Base-by-base conservation (phyloP, 805 yeast species). In the Metahyphopichia silvanorum region DNA sequence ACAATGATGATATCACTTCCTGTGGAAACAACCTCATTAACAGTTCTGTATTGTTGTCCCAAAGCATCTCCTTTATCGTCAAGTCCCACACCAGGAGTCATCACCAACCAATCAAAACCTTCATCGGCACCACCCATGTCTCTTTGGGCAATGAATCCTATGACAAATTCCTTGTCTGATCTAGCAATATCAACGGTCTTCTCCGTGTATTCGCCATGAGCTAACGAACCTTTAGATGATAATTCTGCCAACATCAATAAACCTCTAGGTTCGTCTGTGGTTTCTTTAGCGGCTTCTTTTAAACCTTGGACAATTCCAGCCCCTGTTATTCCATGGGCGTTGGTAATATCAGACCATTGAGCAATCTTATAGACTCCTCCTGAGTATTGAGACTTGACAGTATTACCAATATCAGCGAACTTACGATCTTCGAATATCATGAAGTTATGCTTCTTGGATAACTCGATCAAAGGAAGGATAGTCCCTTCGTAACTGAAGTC, bases 21-120 rank as follows among this genome's bases (percentile, higher is more conserved):
- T 1, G 83, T 77, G 10, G 75, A 53, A 9, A 91, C 70, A 16
- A 88, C 98, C 39, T 84, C 86, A 42, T 77, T 77, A 3, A 91
- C 98, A 4, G 96, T 79, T 58, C 98, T 76, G 61, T 93, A 93
- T 62, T 93, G 98, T 60, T 93, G 99, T 16, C 99, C 99, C 40
- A 93, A 71, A 1, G 82, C 77, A 56, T 93, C 99, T 11, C 98
- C 97, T 57, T 83, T 93, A 54, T 91, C 98, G 54, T 91, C 98
- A 32, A 93, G 72, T 3, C 98, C 98, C 24, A 93, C 98, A 40
- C 99, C 99, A 0, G 99, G 99, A 1, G 98, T 91, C 93, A 93
- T 82, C 37, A 89, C 77, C 25, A 93, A 63, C 96, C 97, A 93
- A 63, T 93, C 98, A 50, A 84, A 89, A 1, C 91, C 93, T 48